Evolutionary conservation across 441 rosid genomes (phyloP).

Genomic region (Eutrema salsugineum): DNA sequence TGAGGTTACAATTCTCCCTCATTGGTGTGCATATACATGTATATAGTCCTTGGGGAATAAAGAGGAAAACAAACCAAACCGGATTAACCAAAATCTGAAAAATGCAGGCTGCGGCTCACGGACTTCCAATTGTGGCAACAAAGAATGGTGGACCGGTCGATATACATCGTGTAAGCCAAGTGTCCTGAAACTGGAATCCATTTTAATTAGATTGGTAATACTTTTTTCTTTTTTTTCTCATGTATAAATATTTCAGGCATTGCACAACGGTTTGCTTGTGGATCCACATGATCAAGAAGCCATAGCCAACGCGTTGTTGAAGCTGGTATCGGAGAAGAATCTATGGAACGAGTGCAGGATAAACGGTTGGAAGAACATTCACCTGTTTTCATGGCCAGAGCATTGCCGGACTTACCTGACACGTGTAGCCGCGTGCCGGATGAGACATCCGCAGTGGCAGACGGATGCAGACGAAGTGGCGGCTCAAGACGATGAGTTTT

Average conservation of each 20-base stretch:
- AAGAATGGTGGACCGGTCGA: slow-evolving; percentile 98
- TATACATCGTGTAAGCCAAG: slow-evolving; percentile 58
- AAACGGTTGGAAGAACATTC: slow-evolving; percentile 97
- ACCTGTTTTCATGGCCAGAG: slow-evolving; percentile 96
- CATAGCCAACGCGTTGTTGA: slow-evolving; percentile 84
- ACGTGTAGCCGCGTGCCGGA: slow-evolving; percentile 86
- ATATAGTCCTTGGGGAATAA: neutral
- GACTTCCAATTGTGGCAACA: slow-evolving; percentile 98
- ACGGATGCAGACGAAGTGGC: slow-evolving; percentile 81
- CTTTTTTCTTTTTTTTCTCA: neutral
- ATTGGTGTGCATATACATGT: slow-evolving; percentile 2
- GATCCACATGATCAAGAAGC: slow-evolving; percentile 93
- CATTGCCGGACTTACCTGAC: slow-evolving; percentile 98
- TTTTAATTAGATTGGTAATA: neutral
- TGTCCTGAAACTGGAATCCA: neutral
- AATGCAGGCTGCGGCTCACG: slow-evolving; percentile 93
- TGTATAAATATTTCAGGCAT: slow-evolving; percentile 45
- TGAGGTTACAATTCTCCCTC: slow-evolving; percentile 55
- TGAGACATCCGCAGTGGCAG: slow-evolving; percentile 97
- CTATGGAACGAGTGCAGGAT: slow-evolving; percentile 84
- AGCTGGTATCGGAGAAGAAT: slow-evolving; percentile 90
- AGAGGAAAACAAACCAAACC: neutral
- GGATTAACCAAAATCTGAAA: neutral
- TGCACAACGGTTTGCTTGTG: slow-evolving; percentile 90
- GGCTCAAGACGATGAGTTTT: slow-evolving; percentile 50